These are phyloP conservation scores for Thermothielavioides terrestris DNA, from an alignment of 495 filamentous ascomycete genomes.

Conservation along the genomic window DNA sequence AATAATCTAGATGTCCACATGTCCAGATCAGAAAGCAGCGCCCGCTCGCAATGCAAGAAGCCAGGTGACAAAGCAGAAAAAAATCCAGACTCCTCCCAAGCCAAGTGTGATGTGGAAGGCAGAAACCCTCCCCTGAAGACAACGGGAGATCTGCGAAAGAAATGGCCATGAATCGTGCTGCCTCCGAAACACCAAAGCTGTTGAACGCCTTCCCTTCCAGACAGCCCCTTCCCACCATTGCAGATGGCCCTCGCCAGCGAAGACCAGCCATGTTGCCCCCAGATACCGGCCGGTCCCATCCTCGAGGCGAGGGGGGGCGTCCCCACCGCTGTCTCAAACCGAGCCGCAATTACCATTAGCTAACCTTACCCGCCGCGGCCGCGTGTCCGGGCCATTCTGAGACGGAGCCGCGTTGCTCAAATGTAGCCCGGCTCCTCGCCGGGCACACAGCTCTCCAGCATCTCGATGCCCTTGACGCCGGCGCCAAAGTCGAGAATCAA, in stretches of 20 bases:
- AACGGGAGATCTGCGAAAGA: no score
- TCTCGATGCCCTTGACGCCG: constrained; percentile 44
- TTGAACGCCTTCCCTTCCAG: background rate
- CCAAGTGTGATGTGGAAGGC: background rate
- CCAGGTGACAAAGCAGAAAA: background rate
- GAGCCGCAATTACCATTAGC: constrained; percentile 1
- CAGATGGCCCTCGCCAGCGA: background rate
- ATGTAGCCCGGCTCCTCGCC: background rate
- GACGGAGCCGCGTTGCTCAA: no score
- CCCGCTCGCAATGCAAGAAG: constrained; percentile 12
- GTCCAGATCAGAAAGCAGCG: background rate
- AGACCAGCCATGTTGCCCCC: background rate
- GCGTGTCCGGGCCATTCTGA: no score
- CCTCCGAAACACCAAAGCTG: no score
- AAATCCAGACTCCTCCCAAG: background rate
- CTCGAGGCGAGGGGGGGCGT: no score
- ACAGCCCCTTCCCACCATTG: background rate
- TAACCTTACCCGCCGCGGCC: no score
- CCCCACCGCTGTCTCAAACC: no score
- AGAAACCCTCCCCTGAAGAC: no score
- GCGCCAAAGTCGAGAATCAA: constrained; percentile 84
- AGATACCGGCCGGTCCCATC: no score
- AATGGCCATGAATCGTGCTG: no score
- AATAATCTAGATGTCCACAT: background rate
- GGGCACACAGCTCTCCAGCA: constrained; percentile 35